Evolutionary conservation across 345 rosid genomes (phyloP).

Genomic region (Stellera chamaejasme): DNA sequence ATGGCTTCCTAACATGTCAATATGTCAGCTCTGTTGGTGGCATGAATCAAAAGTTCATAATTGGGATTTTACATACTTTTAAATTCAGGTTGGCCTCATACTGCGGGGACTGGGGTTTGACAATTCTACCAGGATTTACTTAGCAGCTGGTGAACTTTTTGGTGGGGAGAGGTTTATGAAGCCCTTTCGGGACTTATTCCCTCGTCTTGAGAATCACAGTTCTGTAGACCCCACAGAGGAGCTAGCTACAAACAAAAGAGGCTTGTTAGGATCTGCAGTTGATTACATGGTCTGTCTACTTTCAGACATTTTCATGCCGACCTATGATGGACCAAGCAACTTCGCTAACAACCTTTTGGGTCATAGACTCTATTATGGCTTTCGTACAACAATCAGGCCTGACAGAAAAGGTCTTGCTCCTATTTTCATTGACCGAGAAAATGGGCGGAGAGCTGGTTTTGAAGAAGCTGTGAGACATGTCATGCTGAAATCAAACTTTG

Average conservation of each 20-base stretch:
- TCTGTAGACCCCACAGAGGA: constrained; percentile 78
- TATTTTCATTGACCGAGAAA: constrained; percentile 63
- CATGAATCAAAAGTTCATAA: background rate
- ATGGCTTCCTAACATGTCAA: background rate
- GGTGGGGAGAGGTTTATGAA: constrained; percentile 91
- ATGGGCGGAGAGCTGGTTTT: constrained; percentile 54
- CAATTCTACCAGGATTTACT: constrained; percentile 80
- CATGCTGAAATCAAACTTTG: constrained; percentile 85
- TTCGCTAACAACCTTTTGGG: constrained; percentile 98
- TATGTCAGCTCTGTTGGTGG: background rate
- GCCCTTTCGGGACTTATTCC: constrained; percentile 72
- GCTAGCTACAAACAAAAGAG: constrained; percentile 45
- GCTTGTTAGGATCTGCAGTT: constrained; percentile 93
- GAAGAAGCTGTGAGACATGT: constrained; percentile 76
- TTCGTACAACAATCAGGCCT: constrained; percentile 91
- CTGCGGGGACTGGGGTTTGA: constrained; percentile 84
- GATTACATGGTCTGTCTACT: constrained; percentile 99
- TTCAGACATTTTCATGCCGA: constrained; percentile 94
- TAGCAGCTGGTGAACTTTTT: constrained; percentile 95
- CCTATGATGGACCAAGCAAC: constrained; percentile 99
- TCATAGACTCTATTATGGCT: constrained; percentile 94
- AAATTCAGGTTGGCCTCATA: constrained; percentile 82
- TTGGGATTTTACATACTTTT: constrained; percentile 1
- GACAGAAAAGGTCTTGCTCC: constrained; percentile 92
- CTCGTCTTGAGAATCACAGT: constrained; percentile 91